Percentiles rank a stretch among this genome's conserved stretches.
These are phyloP conservation scores for Phytophthora ohioensis DNA, from an alignment of 352 stramenopile genomes.

Conservation along the genomic window DNA sequence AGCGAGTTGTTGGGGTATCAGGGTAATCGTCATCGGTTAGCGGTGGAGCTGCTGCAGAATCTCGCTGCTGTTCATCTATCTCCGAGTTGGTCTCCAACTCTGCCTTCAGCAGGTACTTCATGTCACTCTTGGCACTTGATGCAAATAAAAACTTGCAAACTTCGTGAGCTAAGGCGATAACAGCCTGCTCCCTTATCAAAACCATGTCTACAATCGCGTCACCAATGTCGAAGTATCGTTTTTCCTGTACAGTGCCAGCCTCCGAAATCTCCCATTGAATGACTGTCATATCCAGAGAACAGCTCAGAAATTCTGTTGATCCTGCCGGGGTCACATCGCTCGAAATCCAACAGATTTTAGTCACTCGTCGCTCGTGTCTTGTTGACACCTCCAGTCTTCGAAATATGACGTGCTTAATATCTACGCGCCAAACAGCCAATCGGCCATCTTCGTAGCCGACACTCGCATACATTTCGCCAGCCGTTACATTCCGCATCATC, in stretches of 20 bases:
- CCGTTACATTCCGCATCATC: not conserved
- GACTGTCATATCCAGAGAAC: slow-evolving; percentile 72
- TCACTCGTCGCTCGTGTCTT: slow-evolving; percentile 56
- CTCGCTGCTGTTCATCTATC: not conserved
- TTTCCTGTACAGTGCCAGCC: slow-evolving; percentile 45
- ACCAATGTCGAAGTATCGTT: slow-evolving; percentile 72
- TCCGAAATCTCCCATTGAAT: slow-evolving; percentile 59
- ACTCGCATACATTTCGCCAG: slow-evolving; percentile 13
- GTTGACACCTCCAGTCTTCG: slow-evolving; percentile 37
- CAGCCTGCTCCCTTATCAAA: slow-evolving; percentile 32
- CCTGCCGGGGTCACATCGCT: not conserved
- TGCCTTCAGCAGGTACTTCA: slow-evolving; percentile 21
- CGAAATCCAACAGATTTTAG: slow-evolving; percentile 38
- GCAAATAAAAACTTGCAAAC: slow-evolving; percentile 46
- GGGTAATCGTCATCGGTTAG: slow-evolving; percentile 10
- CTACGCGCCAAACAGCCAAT: slow-evolving; percentile 50
- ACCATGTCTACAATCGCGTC: slow-evolving; percentile 56
- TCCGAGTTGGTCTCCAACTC: not conserved
- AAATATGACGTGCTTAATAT: slow-evolving; percentile 28
- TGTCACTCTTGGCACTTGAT: slow-evolving; percentile 9
- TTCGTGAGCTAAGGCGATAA: slow-evolving; percentile 52
- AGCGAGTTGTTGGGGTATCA: slow-evolving; percentile 33
- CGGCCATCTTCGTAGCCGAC: slow-evolving; percentile 70
- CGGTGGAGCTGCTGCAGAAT: not conserved
- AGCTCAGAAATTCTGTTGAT: slow-evolving; percentile 45